Percentiles rank a stretch among this genome's conserved stretches.
phyloP scores from a whole-genome alignment of 257 asterid genomes.

The Misopates orontium region DNA sequence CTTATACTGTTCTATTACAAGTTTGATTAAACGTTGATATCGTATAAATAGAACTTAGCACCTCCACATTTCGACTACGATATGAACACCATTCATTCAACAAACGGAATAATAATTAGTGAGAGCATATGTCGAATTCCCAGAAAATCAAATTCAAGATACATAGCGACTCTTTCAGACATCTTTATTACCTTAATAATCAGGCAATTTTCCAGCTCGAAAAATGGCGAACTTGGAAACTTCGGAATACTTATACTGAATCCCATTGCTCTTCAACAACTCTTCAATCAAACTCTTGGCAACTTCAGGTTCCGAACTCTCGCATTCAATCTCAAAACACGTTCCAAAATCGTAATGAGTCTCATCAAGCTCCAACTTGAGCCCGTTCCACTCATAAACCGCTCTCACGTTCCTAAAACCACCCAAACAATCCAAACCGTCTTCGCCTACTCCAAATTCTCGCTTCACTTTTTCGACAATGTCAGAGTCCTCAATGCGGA shows the following conservation, averaged over 20 bases:
- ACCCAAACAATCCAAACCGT: slow-evolving; percentile 65
- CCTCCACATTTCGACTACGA: too few species aligned
- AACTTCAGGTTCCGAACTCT: slow-evolving; percentile 71
- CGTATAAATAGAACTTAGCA: too few species aligned
- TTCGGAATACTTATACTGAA: slow-evolving; percentile 56
- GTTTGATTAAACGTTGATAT: too few species aligned
- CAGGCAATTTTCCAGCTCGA: slow-evolving; percentile 64
- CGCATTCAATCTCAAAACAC: slow-evolving; percentile 81
- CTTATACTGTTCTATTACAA: too few species aligned
- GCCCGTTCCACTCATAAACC: slow-evolving; percentile 79
- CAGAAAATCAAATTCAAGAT: background rate
- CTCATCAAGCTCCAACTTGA: slow-evolving; percentile 80
- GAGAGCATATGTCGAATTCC: background rate
- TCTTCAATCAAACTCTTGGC: slow-evolving; percentile 59
- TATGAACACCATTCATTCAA: too few species aligned
- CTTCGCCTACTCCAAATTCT: slow-evolving; percentile 51
- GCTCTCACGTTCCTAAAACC: slow-evolving; percentile 82
- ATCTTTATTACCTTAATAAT: background rate
- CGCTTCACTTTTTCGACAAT: slow-evolving; percentile 51
- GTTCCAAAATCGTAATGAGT: slow-evolving; percentile 68
- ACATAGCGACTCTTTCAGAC: background rate
- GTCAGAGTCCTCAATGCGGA: slow-evolving; percentile 42
- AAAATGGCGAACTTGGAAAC: slow-evolving; percentile 70
- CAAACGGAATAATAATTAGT: too few species aligned
- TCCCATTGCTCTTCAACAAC: slow-evolving; percentile 55